These are phyloP conservation scores for Meripilus lineatus DNA, from an alignment of 1,284 basidiomycete species.

Conservation along the genomic window DNA sequence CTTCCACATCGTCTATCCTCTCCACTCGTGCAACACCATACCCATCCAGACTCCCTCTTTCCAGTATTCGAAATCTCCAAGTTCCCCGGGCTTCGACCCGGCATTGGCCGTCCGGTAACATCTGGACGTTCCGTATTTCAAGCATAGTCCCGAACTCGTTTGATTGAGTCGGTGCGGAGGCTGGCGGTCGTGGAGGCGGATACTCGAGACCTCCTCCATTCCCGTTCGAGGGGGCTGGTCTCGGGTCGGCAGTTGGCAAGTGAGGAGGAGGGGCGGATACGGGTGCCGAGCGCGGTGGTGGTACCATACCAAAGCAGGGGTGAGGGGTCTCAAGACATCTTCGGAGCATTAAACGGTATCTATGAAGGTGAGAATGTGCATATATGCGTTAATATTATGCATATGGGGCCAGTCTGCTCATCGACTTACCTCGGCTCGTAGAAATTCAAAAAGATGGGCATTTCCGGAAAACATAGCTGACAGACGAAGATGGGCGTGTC, in stretches of 20 bases:
- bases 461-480: constrained; percentile 84
- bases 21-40: constrained; percentile 87
- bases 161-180: neutral
- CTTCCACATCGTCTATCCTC: constrained; percentile 54
- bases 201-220: no score
- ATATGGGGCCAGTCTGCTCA: neutral
- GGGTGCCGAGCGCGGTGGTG: constrained; percentile 46
- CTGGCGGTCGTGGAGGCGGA: constrained; percentile 5
- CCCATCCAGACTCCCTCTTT: constrained; percentile 80
- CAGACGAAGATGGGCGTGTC: constrained; percentile 91
- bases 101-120: constrained; percentile 85
- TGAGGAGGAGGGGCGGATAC: constrained; percentile 14
- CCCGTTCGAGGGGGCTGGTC: no score
- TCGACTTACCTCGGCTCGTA: constrained; percentile 73
- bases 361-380: constrained; percentile 14
- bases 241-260: no score
- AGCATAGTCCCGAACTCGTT: constrained; percentile 89
- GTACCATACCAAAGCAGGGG: constrained; percentile 89
- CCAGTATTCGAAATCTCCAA: constrained; percentile 81
- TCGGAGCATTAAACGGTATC: constrained; percentile 89
- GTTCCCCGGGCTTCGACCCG: constrained; percentile 86
- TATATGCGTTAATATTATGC: neutral
- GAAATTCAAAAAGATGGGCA: constrained; percentile 87
- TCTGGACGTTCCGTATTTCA: constrained; percentile 82
- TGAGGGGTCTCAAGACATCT: constrained; percentile 75